phyloP scores from a whole-genome alignment of 257 asterid genomes.

The Solanum ahanhuiri region DNA sequence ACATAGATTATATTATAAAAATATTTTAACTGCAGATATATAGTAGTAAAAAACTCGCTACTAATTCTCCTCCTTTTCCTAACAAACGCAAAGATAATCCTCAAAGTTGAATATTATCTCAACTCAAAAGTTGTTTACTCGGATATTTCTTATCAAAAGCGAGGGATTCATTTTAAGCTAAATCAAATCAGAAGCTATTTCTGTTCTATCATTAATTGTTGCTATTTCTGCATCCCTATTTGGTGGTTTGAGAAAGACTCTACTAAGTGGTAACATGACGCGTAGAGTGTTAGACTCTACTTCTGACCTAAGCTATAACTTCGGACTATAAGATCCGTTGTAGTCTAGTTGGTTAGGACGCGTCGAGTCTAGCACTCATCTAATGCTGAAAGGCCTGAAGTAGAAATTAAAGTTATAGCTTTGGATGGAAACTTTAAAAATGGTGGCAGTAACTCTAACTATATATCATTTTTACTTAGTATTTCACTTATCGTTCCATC shows the following conservation, averaged over 20 bases:
- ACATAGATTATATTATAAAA: not conserved
- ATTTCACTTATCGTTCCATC: not conserved
- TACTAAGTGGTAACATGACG: not conserved
- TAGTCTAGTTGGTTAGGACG: not conserved
- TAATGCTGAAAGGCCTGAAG: not conserved
- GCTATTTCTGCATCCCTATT: not conserved
- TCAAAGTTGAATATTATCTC: not conserved
- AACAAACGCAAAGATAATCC: not conserved
- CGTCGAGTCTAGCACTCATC: not conserved
- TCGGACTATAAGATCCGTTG: too few species aligned
- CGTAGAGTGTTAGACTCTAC: too few species aligned
- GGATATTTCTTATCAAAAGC: not conserved
- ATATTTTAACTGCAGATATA: too few species aligned
- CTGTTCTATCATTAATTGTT: not conserved
- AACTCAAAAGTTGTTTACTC: not conserved
- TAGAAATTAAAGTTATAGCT: not conserved
- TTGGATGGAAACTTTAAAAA: not conserved
- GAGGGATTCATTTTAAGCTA: not conserved
- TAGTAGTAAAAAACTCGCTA: not conserved
- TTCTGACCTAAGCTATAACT: too few species aligned
- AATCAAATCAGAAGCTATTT: not conserved
- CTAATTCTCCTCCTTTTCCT: not conserved
- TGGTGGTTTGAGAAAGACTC: not conserved
- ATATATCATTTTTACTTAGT: not conserved
- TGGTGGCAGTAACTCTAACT: too few species aligned